phyloP scores from a whole-genome alignment of 1,139 yeast genomes.

The Saccharomyces hybrid region DNA sequence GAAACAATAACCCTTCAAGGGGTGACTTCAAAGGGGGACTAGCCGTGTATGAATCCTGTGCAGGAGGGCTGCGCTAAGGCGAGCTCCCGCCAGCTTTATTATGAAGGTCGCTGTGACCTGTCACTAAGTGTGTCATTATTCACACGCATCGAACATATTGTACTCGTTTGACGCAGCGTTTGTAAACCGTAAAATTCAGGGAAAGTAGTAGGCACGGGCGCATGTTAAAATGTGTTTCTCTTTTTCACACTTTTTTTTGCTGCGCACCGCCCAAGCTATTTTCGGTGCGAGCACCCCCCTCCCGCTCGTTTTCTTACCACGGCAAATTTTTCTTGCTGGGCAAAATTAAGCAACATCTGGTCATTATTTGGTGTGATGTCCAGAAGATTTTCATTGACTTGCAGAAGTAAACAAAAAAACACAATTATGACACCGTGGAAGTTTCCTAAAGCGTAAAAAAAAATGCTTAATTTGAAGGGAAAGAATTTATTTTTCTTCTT shows the following conservation, averaged over 20 bases:
- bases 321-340: neutral
- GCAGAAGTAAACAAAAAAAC: neutral
- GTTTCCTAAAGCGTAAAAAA: neutral
- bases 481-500: neutral
- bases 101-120: no score
- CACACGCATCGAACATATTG: neutral
- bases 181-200: neutral
- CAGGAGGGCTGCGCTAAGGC: no score
- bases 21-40: neutral
- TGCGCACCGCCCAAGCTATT: neutral
- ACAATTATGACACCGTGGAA: neutral
- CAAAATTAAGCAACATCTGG: neutral
- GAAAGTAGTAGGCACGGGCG: neutral
- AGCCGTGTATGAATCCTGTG: neutral
- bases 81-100: no score
- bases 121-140: neutral
- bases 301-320: neutral
- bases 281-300: neutral
- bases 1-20: neutral
- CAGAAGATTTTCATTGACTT: neutral
- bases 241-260: neutral
- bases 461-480: neutral
- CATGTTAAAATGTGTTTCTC: neutral
- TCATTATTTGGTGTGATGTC: neutral
- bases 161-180: neutral